Evolutionary conservation across 1,284 basidiomycete genomes (phyloP), one percentile per base, ranked within the genome.

Genomic region (Singerocomus rubriflavus): DNA sequence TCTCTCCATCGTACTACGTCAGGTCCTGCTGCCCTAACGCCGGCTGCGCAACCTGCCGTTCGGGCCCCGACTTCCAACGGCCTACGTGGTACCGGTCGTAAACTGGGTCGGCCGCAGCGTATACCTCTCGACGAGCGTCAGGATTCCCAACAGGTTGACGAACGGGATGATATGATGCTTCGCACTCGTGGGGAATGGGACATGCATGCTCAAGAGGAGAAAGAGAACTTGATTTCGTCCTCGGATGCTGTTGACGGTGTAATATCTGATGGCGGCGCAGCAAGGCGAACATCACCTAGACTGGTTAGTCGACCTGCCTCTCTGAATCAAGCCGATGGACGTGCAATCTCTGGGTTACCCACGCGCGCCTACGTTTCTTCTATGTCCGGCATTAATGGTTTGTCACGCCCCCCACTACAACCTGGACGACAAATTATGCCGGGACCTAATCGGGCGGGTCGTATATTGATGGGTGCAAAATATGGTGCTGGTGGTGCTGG

Each of bases 1-100:
- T 79, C 79, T 5, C 82, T 88, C 59, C 78, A 81, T 57, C 81
- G 85, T 51, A 74, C 79, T 34, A 72, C 77, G 3, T 88, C 85
- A 6, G 80, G 78, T 25, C 78, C 84, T 10, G 69, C 72, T 32
- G 58, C 63, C 13, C 52, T 64, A 39, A 71, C 73, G 0, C 70
- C 73, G 32, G 61, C 56, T 16, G 57, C 60, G 5, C 57, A 64
- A 50, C 55, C 63, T n/a, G 42, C 65, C 29, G 49, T 57, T 27
- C 57, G 64, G 32, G 57, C 57, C 5, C 55, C 64, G 4, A 44
- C 55, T 1, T 68, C 73, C 6, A 71, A 64, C 10, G 65, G 69
- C 1, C 58, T 70, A 13, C 64, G 62, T 40, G 66, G 67, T 30
- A 69, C 68, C 9, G 68, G 63, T 17, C 68, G 69, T 31, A 71